Conservation (phyloP, 768 basidiomycete species). For the Termitomyces titanicus region DNA sequence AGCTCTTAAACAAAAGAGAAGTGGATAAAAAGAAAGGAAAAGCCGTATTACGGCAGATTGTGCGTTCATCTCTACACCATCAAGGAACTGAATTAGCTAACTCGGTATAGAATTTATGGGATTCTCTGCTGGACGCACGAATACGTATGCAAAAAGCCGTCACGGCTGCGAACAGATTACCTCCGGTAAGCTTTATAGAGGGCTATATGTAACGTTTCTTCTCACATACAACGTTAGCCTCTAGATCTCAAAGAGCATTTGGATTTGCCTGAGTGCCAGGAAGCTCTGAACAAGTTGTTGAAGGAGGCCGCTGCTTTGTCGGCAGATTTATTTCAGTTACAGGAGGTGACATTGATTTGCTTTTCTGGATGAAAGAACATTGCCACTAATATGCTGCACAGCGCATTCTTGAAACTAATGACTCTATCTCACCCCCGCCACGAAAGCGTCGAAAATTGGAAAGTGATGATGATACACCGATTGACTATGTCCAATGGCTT, state of each 20-base stretch:
- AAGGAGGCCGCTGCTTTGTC: slow-evolving; percentile 58
- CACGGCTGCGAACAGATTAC: slow-evolving; percentile 60
- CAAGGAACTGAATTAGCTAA: neutral
- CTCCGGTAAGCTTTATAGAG: slow-evolving; percentile 41
- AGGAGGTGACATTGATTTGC: slow-evolving; percentile 48
- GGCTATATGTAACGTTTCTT: neutral
- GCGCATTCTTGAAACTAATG: slow-evolving; percentile 45
- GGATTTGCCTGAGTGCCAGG: slow-evolving; percentile 36
- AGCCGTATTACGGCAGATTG: slow-evolving; percentile 81
- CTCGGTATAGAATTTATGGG: slow-evolving; percentile 70
- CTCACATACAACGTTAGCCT: slow-evolving; percentile 21
- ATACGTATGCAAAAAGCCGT: slow-evolving; percentile 88
- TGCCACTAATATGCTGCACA: slow-evolving; percentile 18
- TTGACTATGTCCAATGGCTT: slow-evolving; percentile 34
- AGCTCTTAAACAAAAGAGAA: slow-evolving; percentile 56
- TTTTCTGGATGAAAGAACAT: neutral
- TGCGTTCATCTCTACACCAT: slow-evolving; percentile 31
- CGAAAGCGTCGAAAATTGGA: slow-evolving; percentile 54
- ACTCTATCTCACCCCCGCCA: slow-evolving; percentile 43
- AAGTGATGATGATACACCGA: slow-evolving; percentile 19
- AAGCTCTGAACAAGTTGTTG: slow-evolving; percentile 49
- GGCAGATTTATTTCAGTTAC: slow-evolving; percentile 64
- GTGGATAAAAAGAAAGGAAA: slow-evolving; percentile 79
- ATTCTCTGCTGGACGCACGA: slow-evolving; percentile 82
- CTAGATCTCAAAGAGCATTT: slow-evolving; percentile 32